Base-by-base conservation (phyloP, 805 yeast genomes). In the Pachysolen tannophilus region DNA sequence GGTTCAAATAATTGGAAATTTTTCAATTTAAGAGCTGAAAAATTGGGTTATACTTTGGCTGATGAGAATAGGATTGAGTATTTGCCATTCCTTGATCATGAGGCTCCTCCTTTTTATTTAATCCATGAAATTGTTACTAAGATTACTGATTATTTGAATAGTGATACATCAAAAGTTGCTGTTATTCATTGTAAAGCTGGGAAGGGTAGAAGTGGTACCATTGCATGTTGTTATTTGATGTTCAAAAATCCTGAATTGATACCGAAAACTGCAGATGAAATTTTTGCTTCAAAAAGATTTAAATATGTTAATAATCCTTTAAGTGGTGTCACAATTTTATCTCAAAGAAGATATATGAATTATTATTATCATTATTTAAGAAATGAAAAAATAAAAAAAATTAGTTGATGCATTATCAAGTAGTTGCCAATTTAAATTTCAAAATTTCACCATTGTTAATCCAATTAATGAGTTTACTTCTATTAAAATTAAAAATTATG, bases 151-250 rank as follows among this genome's bases (percentile, higher is more conserved):
- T 79, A 56, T 42, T 47, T 82, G 18, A 30, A 42, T 1, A 27
- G 28, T 11, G 44, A 53, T 15, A 45, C 57, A 1, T 39, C 55
- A 0, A 65, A 69, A 37, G 76, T 81, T 3, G 87, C 83, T 0
- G 66, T 83, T 1, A 54, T 90, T 6, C 97, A 90, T 52, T 90
- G 97, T 52, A 78, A 82, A 48, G 83, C 84, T 43, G 97, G 97
- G 0, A 87, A 86, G 55, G 97, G 97, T 1, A 62, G 97, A 19
- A 79, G 95, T 0, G 97, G 97, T 0, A 68, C 87, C 2, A 56
- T 85, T 2, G 71, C 72, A 6, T 74, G 83, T 40, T 84, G 87
- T 0, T 82, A 75, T 48, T 53, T 88, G 42, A 78, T 87, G 72
- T 65, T 63, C 34, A 51, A 56, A 33, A 52, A 53, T 23, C 57